Evolutionary conservation across 129 eudicot species (phyloP).

Genomic region (Kitagawia praeruptora): DNA sequence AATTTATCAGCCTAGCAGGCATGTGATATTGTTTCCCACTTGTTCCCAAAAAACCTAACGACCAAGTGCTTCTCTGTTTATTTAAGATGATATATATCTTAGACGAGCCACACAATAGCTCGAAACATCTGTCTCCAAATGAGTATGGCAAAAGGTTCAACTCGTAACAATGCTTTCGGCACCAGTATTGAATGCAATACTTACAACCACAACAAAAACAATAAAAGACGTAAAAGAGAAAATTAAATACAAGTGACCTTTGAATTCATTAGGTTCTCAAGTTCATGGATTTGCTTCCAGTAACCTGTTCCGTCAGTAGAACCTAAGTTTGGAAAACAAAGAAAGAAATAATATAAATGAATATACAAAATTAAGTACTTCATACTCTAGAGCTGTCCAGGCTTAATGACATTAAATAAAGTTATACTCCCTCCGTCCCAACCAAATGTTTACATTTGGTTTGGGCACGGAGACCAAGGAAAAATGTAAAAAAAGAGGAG

Average conservation of each 20-base stretch:
- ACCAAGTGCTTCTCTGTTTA: not conserved
- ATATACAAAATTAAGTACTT: not conserved
- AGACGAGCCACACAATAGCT: not conserved
- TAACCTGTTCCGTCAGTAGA: constrained; percentile 26
- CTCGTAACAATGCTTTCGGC: not conserved
- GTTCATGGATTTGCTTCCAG: constrained; percentile 58
- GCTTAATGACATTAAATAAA: not conserved
- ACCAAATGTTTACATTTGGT: no score
- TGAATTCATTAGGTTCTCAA: constrained; percentile 67
- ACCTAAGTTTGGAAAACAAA: constrained; percentile 25
- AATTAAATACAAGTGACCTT: constrained; percentile 38
- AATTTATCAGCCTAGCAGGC: not conserved
- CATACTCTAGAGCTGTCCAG: not conserved
- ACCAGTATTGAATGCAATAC: not conserved
- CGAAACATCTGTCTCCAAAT: not conserved
- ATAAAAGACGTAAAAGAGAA: not conserved
- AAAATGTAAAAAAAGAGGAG: no score
- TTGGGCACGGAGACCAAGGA: no score
- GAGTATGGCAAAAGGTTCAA: not conserved
- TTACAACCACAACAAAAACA: not conserved
- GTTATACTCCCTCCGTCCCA: no score
- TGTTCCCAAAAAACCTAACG: not conserved
- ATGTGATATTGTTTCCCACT: not conserved
- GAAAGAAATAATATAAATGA: not conserved
- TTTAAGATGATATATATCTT: not conserved